Evolutionary conservation across 495 filamentous ascomycete genomes (phyloP).

Genomic region (Aspergillus saccharolyticus): DNA sequence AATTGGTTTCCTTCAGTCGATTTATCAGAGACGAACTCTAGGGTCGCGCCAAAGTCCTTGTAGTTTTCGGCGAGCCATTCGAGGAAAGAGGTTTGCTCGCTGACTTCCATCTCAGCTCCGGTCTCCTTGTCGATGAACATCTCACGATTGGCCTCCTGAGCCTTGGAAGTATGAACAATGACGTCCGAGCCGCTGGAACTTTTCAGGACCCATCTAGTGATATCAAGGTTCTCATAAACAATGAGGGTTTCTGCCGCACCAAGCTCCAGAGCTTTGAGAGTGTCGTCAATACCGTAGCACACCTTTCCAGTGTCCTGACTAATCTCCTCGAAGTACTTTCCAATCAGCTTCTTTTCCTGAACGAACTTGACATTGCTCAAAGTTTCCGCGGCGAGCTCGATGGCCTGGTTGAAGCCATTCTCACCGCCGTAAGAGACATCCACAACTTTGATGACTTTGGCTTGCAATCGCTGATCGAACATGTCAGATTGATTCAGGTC

Average conservation of each 20-base stretch:
- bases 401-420: slow-evolving; percentile 99
- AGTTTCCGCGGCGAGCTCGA: slow-evolving; percentile 92
- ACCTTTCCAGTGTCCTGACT: slow-evolving; percentile 92
- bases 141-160: slow-evolving; percentile 72
- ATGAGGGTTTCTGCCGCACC: slow-evolving; percentile 92
- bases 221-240: slow-evolving; percentile 95
- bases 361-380: slow-evolving; percentile 99
- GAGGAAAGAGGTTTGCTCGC: slow-evolving; percentile 81
- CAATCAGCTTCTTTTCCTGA: slow-evolving; percentile 99
- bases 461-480: slow-evolving; percentile 85
- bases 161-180: slow-evolving; percentile 82
- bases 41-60: slow-evolving; percentile 91
- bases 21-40: slow-evolving; percentile 96
- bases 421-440: slow-evolving; percentile 98
- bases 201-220: slow-evolving; percentile 88
- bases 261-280: slow-evolving; percentile 92
- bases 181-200: slow-evolving; percentile 62
- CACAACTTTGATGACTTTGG: slow-evolving; percentile 97
- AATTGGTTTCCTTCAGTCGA: slow-evolving; percentile 99
- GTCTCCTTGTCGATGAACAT: slow-evolving; percentile 92
- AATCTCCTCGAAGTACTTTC: slow-evolving; percentile 97
- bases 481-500: slow-evolving; percentile 96
- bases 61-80: slow-evolving; percentile 98
- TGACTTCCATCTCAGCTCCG: slow-evolving; percentile 92
- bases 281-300: slow-evolving; percentile 97